Base-by-base conservation (phyloP, 2,329 filamentous ascomycete species). In the Fusarium sambucinum region DNA sequence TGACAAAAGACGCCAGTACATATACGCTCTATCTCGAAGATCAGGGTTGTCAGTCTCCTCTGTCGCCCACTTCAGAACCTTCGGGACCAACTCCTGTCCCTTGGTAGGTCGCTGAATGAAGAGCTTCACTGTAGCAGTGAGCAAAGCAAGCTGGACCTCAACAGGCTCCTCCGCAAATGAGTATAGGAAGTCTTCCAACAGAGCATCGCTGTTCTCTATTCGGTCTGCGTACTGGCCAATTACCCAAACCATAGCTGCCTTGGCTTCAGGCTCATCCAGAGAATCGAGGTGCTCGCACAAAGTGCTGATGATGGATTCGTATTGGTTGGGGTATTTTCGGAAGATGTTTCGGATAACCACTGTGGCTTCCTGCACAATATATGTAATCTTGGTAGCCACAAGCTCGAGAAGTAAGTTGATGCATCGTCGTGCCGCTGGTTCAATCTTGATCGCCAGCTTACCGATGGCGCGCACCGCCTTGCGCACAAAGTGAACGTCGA, bases 41-140 rank as follows among this genome's bases (percentile, higher is more conserved):
- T 99, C 96, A 1, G 96, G 96, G 79, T 99, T 97, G 77, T 99
- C 96, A n/a, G 95, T 98, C 78, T 98, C 96, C 78, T 98, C 96
- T 0, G 96, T 99, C 6, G 96, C 96, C 95, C 96, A 98, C 80
- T 98, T 98, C 51, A 99, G 84, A 4, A 98, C 95, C 75, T 94
- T 94, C 1, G 95, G 96, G 1, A 99, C 95, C 9, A 99, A 85
- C 53, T 96, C 90, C 75, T 97, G 94, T 27, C 93, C 96, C 77
- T 97, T 97, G 17, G 94, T 97, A 0, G 96, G 96, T 23, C 96
- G 88, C 77, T 98, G 96, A 70, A 99, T 97, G 80, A 99, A 99
- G 3, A 99, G 85, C 79, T 99, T 99, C 35, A 99, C 96, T 0
- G 96, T 98, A 11, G 96, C 96, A 0, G 96, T 99, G 32, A 99